Evolutionary conservation across 768 basidiomycete species (phyloP), one percentile per base, ranked within the genome.

Genomic region (Trametes cubensis): DNA sequence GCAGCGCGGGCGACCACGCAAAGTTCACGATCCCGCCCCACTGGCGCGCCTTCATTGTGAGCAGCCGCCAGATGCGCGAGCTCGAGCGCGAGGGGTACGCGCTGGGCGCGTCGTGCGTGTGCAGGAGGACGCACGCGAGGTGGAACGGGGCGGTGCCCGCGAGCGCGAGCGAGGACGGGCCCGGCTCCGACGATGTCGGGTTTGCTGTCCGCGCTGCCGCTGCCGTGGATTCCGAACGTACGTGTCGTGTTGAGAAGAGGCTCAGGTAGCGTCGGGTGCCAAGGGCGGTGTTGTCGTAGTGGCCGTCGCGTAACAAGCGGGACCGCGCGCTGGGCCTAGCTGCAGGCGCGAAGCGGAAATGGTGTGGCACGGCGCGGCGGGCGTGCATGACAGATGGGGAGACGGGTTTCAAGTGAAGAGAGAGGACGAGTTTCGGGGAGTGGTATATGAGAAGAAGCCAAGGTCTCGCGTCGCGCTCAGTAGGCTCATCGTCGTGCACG

Each of bases 11-110:
- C 23, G 78, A 74, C 83, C 83, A 88, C 18, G 83, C 78, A 68
- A 87, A 85, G 71, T 89, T 90, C 64, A 86, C 83, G 2, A 81
- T 62, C 6, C 81, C 85, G 7, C 84, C 83, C 79, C 79, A 83
- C 67, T 76, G 74, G 34, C 71, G 67, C 7, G 76, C 75, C 20
- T 75, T 75, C 11, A 80, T 70, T 58, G 80, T 79, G 40, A 90
- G 74, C 11, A 76, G 79, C 18, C 80, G 77, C 45, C 85, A 83
- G 1, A 89, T 61, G 2, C 80, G 75, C 4, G 69, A 71, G 26
- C 41, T 54, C 0, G 85, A 83, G 2, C 78, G 72, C 34, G 79
- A 67, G 2, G 86, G 81, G 65, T 84, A 87, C 13, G 70, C 54
- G 10, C 76, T 67, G 0, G 86, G 86, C 6, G 85, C 79, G 6